Evolutionary conservation across 2,329 filamentous ascomycete genomes (phyloP).

Genomic region (Myotisia sp.): DNA sequence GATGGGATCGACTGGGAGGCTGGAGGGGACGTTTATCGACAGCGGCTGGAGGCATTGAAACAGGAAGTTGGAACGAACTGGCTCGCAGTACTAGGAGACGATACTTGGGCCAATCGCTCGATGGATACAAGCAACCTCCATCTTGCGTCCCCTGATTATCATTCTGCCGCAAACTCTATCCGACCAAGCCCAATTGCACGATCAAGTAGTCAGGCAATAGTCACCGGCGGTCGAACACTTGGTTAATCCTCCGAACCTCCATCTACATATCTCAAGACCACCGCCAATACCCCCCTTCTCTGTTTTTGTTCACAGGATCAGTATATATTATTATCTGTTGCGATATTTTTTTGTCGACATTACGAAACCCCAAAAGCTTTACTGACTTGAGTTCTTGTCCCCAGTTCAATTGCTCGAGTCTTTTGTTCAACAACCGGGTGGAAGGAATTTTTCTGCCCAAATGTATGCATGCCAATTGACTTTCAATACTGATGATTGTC

Average conservation of each 20-base stretch:
- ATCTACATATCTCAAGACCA: background rate
- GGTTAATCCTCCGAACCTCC: slow-evolving; percentile 16
- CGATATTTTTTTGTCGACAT: too few species aligned
- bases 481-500: too few species aligned
- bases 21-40: slow-evolving; percentile 65
- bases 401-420: too few species aligned
- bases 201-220: slow-evolving; percentile 26
- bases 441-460: too few species aligned
- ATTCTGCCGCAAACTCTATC: slow-evolving; percentile 18
- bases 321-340: too few species aligned
- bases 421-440: too few species aligned
- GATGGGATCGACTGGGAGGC: slow-evolving; percentile 25
- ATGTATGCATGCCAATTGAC: too few species aligned
- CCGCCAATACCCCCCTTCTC: background rate
- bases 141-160: slow-evolving; percentile 20
- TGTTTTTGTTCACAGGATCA: background rate
- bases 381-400: background rate
- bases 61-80: slow-evolving; percentile 78
- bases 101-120: slow-evolving; percentile 39
- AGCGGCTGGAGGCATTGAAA: slow-evolving; percentile 74
- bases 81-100: slow-evolving; percentile 72
- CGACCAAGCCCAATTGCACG: slow-evolving; percentile 22
- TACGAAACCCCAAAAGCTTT: too few species aligned
- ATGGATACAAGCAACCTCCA: slow-evolving; percentile 17
- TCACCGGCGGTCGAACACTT: slow-evolving; percentile 28